Evolutionary conservation across 2,329 filamentous ascomycete genomes (phyloP), one percentile per base, ranked within the genome.

Genomic region (Penicillium sclerotigenum): DNA sequence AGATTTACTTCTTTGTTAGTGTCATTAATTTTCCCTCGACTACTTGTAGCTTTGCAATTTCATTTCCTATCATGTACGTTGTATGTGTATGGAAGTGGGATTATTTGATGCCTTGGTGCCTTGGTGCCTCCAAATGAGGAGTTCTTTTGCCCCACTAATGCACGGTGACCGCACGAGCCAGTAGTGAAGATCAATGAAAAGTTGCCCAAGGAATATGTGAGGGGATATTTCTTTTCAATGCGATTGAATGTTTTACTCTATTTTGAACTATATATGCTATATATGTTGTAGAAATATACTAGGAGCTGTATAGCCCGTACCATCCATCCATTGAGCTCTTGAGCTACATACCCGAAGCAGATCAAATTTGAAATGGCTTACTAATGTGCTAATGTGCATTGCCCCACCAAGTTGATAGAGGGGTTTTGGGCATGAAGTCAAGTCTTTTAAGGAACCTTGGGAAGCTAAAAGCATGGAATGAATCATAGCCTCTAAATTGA

Each of bases 351-450:
- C 20, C 40, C 9, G 13, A 16, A 10, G 20, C 16, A 16, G 34
- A 40, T 20, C 26, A 18, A 31, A n/a, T 18, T 42, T 50, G 28
- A 31, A 43, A 36, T 16, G 4, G 31, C 28, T 53, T 47, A 53
- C 13, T 48, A 47, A 53, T 47, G n/a, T 33, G n/a, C n/a, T n/a
- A n/a, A n/a, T n/a, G n/a, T 13, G 10, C 4, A 31, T 16, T 48
- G 51, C 51, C 45, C 43, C 36, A 53, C 50, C 24, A 51, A 28
- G 29, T 31, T 47, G 50, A 37, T 52, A 52, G 41, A 52, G 41
- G 43, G 42, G 50, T 29, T 29, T 43, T 18, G 48, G 48, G 28
- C 36, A 48, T 24, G 43, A 20, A 49, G 34, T 41, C 37, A 22
- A 51, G 37, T 16, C 13, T 18, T 16, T 16, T 5, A 11, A 11